Evolutionary conservation across 1,284 basidiomycete genomes (phyloP).

Genomic region (Apiotrichum gamsii): DNA sequence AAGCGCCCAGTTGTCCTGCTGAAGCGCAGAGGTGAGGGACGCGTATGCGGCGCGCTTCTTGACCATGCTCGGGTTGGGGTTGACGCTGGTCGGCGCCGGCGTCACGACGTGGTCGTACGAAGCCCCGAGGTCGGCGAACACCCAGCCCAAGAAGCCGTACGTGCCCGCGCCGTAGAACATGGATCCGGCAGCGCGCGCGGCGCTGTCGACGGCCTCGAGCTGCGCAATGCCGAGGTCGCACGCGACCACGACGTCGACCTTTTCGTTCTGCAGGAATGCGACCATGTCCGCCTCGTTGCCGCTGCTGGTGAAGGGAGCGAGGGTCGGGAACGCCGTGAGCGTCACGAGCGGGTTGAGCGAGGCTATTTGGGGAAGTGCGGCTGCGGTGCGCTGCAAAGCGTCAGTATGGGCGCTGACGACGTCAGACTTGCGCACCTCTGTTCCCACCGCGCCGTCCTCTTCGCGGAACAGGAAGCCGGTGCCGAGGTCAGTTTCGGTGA

Average conservation of each 20-base stretch:
- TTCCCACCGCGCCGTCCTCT: constrained; percentile 69
- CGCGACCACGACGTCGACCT: constrained; percentile 74
- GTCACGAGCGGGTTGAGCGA: constrained; percentile 86
- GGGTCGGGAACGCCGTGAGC: constrained; percentile 59
- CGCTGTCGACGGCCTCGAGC: constrained; percentile 61
- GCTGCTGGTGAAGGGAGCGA: constrained; percentile 49
- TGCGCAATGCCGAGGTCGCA: constrained; percentile 65
- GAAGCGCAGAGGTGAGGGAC: constrained; percentile 60
- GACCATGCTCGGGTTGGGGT: constrained; percentile 54
- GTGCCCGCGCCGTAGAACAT: constrained; percentile 83
- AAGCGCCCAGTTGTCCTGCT: constrained; percentile 38
- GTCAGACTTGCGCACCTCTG: constrained; percentile 56
- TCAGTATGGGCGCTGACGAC: too few relatives aligned
- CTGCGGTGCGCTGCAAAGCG: constrained; percentile 64
- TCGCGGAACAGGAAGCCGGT: constrained; percentile 91
- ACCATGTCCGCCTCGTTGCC: constrained; percentile 53
- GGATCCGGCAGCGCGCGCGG: constrained; percentile 62
- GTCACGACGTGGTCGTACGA: constrained; percentile 71
- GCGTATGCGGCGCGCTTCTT: constrained; percentile 63
- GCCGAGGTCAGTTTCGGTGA: constrained; percentile 69
- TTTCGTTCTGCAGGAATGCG: constrained; percentile 52
- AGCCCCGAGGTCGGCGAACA: constrained; percentile 82
- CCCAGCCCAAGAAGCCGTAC: constrained; percentile 87
- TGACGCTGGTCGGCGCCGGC: constrained; percentile 37
- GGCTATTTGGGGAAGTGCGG: constrained; percentile 74